Percentiles rank a stretch among this genome's conserved stretches.
Evolutionary conservation across 805 yeast genomes (phyloP).

Genomic region (Barnettozyma siamensis): DNA sequence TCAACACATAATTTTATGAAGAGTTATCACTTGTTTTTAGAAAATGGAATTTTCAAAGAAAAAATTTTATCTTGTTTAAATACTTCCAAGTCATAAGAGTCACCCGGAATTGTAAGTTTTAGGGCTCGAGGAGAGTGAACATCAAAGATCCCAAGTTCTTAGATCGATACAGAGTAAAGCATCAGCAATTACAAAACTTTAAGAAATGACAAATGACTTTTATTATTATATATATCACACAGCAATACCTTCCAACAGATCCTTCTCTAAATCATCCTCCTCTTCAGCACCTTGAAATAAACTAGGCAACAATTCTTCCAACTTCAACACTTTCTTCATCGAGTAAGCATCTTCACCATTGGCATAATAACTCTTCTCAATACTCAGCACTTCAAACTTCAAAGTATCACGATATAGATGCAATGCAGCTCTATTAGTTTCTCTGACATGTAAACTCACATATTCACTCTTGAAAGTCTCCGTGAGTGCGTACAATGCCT

Average conservation of each 20-base stretch:
- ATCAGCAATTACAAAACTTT: no score
- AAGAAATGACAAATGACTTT: no score
- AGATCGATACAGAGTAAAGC: no score
- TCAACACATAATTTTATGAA: no score
- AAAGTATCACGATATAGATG: conserved; percentile 86
- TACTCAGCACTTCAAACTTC: conserved; percentile 70
- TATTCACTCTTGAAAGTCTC: conserved; percentile 78
- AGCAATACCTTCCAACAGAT: conserved; percentile 35
- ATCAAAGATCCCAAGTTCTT: no score
- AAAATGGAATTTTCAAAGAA: no score
- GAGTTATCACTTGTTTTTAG: no score
- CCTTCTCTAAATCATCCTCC: conserved; percentile 52
- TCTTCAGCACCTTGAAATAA: conserved; percentile 41
- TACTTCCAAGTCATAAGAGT: no score
- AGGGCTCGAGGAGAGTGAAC: no score
- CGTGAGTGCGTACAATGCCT: conserved; percentile 68
- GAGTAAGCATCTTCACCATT: conserved; percentile 98
- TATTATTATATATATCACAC: conserved; percentile 7
- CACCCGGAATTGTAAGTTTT: no score
- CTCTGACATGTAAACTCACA: conserved; percentile 89
- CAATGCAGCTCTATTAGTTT: conserved; percentile 89
- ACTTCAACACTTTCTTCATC: conserved; percentile 67
- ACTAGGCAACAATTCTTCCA: conserved; percentile 59
- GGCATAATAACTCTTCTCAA: conserved; percentile 87
- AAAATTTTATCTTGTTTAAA: no score